Conservation (phyloP, 805 yeast genomes). For the Starmerella potacharoeniae region DNA sequence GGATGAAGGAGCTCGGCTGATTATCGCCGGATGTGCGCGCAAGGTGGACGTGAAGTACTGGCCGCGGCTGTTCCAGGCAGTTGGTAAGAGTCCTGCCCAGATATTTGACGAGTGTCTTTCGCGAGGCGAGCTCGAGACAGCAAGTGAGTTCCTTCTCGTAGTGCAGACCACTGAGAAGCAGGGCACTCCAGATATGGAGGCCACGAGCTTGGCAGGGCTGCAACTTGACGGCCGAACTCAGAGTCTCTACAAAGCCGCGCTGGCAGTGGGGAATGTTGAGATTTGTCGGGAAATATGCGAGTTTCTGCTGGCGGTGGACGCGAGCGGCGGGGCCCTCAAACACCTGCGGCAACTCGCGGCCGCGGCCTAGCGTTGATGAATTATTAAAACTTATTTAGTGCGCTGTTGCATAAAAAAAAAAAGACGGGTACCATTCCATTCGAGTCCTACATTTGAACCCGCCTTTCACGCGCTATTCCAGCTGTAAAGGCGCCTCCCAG, state of each 20-base stretch:
- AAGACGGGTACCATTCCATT: no score
- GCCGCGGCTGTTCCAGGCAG: slow-evolving; percentile 32
- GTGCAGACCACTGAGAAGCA: slow-evolving; percentile 27
- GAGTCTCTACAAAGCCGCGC: slow-evolving; percentile 28
- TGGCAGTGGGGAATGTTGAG: slow-evolving; percentile 27
- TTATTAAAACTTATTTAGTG: no score
- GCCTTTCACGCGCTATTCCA: no score
- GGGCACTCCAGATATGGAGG: slow-evolving; percentile 17
- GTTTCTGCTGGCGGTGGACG: slow-evolving; percentile 32
- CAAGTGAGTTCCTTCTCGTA: slow-evolving; percentile 33
- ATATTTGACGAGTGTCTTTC: slow-evolving; percentile 29
- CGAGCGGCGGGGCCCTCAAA: slow-evolving; percentile 22
- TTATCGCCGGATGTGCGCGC: slow-evolving; percentile 40
- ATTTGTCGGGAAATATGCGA: slow-evolving; percentile 32
- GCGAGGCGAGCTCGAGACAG: slow-evolving; percentile 30
- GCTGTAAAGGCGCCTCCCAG: no score
- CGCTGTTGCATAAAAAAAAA: no score
- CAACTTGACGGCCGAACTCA: slow-evolving; percentile 13
- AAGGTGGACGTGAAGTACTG: slow-evolving; percentile 49
- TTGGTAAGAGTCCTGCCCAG: slow-evolving; percentile 28
- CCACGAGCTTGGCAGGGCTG: not conserved
- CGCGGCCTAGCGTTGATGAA: not conserved
- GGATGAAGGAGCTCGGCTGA: slow-evolving; percentile 25
- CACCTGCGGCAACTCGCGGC: slow-evolving; percentile 11
- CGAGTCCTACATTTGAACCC: no score